phyloP scores from a whole-genome alignment of 257 asterid genomes.

The Voacanga thouarsii region DNA sequence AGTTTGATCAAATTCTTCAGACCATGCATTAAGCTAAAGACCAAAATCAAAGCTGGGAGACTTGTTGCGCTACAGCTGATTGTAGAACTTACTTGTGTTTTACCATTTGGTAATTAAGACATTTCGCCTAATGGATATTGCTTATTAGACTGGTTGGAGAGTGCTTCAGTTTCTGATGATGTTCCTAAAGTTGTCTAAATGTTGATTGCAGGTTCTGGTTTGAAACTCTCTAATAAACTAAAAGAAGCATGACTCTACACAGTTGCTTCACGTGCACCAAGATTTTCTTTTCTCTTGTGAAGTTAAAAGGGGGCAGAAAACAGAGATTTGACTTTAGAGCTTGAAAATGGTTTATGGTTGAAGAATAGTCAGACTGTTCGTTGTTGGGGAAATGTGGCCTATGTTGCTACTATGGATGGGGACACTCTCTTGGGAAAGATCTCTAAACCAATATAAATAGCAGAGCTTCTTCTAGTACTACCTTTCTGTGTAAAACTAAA shows the following conservation, averaged over 20 bases:
- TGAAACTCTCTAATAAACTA: background rate
- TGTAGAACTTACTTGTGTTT: conserved; percentile 16
- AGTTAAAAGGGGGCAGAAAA: conserved; percentile 33
- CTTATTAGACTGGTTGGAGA: background rate
- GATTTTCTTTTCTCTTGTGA: conserved; percentile 27
- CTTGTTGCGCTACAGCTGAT: conserved; percentile 34
- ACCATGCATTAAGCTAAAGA: conserved; percentile 30
- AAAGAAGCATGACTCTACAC: background rate
- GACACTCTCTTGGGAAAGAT: conserved; percentile 75
- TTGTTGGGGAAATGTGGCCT: too few relatives aligned
- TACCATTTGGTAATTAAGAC: background rate
- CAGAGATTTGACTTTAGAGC: conserved; percentile 18
- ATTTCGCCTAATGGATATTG: conserved; percentile 12
- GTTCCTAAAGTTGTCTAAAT: conserved; percentile 13
- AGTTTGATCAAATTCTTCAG: conserved; percentile 64
- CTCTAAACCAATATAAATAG: conserved; percentile 11
- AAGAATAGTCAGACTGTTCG: conserved; percentile 31
- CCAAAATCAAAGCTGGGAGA: conserved; percentile 74
- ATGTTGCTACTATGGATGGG: too few relatives aligned
- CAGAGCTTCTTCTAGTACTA: background rate
- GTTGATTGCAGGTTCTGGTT: conserved; percentile 9
- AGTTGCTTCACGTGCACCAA: background rate
- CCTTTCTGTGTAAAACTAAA: background rate
- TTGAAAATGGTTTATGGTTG: conserved; percentile 19
- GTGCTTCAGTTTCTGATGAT: conserved; percentile 15